These are phyloP conservation scores for Chernovozyma aurita DNA, from an alignment of 1,139 yeast genomes.

Conservation along the genomic window DNA sequence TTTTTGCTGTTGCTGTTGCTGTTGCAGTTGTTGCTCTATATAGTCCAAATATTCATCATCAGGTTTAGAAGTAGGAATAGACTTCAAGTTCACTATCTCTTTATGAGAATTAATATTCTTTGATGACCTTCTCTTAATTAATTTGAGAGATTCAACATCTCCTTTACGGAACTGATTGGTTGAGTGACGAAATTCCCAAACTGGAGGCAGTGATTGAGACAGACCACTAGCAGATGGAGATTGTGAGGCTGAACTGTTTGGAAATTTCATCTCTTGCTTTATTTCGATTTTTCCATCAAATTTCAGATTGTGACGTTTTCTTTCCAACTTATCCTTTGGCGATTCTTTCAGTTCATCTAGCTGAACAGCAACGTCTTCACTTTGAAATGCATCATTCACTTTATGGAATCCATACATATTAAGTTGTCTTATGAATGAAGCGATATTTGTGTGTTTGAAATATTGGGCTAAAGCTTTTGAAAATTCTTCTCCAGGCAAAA, in stretches of 20 bases:
- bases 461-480: constrained; percentile 58
- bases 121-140: constrained; percentile 62
- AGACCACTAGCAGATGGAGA: background rate
- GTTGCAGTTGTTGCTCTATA: constrained; percentile 10
- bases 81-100: constrained; percentile 36
- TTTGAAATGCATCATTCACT: constrained; percentile 43
- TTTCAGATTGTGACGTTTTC: background rate
- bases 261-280: background rate
- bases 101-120: constrained; percentile 44
- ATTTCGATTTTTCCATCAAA: background rate
- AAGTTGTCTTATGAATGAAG: constrained; percentile 72
- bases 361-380: constrained; percentile 8
- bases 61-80: constrained; percentile 26
- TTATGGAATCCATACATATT: constrained; percentile 83
- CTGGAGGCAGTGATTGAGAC: constrained; percentile 17
- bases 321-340: background rate
- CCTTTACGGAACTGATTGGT: constrained; percentile 63
- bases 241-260: background rate
- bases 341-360: constrained; percentile 12
- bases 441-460: constrained; percentile 74
- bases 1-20: constrained; percentile 7
- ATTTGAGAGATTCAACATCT: constrained; percentile 51
- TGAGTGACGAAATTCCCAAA: constrained; percentile 72
- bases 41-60: constrained; percentile 10
- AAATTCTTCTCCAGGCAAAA: constrained; percentile 54